Evolutionary conservation across 495 filamentous ascomycete species (phyloP).

Genomic region (Neurospora africana): DNA sequence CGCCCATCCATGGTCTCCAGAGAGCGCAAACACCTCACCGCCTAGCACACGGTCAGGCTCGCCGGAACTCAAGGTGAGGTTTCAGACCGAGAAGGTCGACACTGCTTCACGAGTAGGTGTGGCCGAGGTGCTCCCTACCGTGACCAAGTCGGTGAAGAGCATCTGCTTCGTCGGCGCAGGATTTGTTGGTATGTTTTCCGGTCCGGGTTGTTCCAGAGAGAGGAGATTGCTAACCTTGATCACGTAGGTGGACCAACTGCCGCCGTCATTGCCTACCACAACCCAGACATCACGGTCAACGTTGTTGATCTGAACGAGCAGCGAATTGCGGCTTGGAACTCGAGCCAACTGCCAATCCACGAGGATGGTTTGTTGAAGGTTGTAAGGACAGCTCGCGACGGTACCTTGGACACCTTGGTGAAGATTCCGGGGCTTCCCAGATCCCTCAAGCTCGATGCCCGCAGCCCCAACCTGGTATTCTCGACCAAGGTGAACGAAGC

Average conservation of each 20-base stretch:
- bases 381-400: constrained; percentile 53
- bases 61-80: constrained; percentile 12
- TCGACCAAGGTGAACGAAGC: constrained; percentile 50
- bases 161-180: constrained; percentile 27
- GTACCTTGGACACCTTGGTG: constrained; percentile 21
- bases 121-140: not conserved
- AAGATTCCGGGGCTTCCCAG: constrained; percentile 5
- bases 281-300: constrained; percentile 55
- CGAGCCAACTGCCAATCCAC: constrained; percentile 62
- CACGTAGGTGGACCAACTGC: constrained; percentile 60
- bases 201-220: not conserved
- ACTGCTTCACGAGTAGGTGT: constrained; percentile 3
- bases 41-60: constrained; percentile 14
- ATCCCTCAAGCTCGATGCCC: constrained; percentile 17
- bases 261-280: constrained; percentile 62
- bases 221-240: not conserved
- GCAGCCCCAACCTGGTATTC: constrained; percentile 60
- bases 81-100: not conserved
- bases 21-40: constrained; percentile 15
- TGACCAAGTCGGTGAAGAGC: constrained; percentile 32
- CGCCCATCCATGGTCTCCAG: constrained; percentile 11
- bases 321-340: constrained; percentile 66
- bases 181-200: constrained; percentile 18
- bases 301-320: constrained; percentile 58
- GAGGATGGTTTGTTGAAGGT: constrained; percentile 63